Base-by-base conservation (phyloP, 805 yeast species). In the Metschnikowia proteae region DNA sequence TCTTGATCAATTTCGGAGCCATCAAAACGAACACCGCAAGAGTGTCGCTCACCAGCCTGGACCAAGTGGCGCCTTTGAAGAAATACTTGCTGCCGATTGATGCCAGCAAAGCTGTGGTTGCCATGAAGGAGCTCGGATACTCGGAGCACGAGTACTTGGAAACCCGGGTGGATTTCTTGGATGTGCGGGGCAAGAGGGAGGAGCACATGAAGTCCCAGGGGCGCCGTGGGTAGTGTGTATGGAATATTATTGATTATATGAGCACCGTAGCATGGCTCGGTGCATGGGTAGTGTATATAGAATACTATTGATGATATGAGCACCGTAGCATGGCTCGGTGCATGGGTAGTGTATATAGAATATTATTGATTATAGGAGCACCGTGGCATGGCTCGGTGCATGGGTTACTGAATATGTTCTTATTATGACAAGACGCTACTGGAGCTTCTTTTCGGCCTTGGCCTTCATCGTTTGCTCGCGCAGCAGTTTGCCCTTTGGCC, bases 401-500 rank as follows among this genome's bases (percentile, higher is more conserved):
- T 11, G n/a, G 6, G 11, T 32, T 32, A 6, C 6, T 6, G 35
- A 10, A 2, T 13, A 13, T 6, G 35, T 11, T 32, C 17, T 11
- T 32, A 6, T 13, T 6, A 11, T 32, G 35, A 1, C 17, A 32
- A 28, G 8, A 28, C 8, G 30, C 29, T 51, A 56, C 31, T 55
- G 57, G 25, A 55, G 35, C 44, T 56, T 56, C 47, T 67, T 68
- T 59, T 82, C 82, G 57, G 86, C 83, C 61, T 65, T 79, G 59
- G 59, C 64, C 59, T 73, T 80, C 81, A 79, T 78, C 64, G 78
- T 79, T 52, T 66, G 75, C 67, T 86, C 95, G 74, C 96, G 81
- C 53, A 78, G 80, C 26, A 76, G 75, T 67, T 84, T 86, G 35
- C 92, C 95, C 60, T 82, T 82, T 43, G 84, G 83, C 52, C 96